Base-by-base conservation (phyloP, 352 stramenopile species). In the Globisporangium splendens region DNA sequence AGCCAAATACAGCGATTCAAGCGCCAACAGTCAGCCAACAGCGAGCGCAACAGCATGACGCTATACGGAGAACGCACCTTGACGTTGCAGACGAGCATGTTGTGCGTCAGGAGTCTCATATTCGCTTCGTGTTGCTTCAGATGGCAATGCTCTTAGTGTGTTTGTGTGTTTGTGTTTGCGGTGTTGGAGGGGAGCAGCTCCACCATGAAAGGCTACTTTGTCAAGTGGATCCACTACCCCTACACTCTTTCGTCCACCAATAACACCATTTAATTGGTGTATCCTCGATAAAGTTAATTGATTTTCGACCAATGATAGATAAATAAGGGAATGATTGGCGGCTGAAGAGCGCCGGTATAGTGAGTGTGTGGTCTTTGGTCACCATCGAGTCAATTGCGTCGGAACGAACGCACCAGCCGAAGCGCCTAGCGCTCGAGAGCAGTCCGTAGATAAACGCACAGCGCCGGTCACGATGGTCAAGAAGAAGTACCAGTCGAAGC, bases 401-500 rank as follows among this genome's bases (percentile, higher is more conserved):
- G 20, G 22, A 50, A 31, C 59, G 22, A 50, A 31, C 59, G 42
- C 46, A 48, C 33, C 28, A 53, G 20, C 56, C 22, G 6, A 21
- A 51, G n/a, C 28, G 18, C 11, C 6, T 39, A 47, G 39, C 14
- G 52, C 62, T 33, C 15, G 4, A 64, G 22, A 39, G 54, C 3
- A 39, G 28, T 43, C 31, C 11, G 22, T 33, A 39, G 24, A n/a
- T n/a, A 39, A 13, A 35, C 28, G 28, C 5, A 46, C 17, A 49
- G 13, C 31, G 31, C 61, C 17, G 38, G 38, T 24, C 63, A 46
- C 59, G 48, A 99, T 99, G 97, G 96, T 99, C 31, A 98, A 99
- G 77, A 99, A 99, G 81, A 99, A 99, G 86, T 91, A 92, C 61
- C 98, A 99, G 78, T 98, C 91, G 24, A 98, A 98, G 74, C 86